Evolutionary conservation across 177 flowering plant species (phyloP).

Genomic region (Vitis hybrid): DNA sequence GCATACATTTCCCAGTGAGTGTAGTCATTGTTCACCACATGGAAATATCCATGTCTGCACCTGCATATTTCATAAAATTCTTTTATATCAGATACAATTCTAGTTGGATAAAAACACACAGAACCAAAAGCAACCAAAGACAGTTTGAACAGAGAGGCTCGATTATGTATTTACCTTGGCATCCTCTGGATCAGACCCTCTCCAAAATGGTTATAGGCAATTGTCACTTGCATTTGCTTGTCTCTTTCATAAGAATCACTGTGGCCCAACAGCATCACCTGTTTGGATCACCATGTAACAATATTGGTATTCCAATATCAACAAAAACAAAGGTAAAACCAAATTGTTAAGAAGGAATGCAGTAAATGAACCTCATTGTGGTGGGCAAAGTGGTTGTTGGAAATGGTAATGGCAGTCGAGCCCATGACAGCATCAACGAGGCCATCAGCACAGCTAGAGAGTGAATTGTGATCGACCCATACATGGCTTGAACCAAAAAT

Average conservation of each 20-base stretch:
- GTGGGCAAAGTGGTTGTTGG: constrained; percentile 58
- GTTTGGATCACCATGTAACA: background rate
- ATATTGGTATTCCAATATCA: background rate
- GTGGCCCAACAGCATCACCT: constrained; percentile 64
- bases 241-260: constrained; percentile 49
- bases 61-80: constrained; percentile 26
- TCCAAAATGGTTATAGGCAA: constrained; percentile 61
- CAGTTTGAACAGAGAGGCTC: background rate
- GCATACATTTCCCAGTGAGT: constrained; percentile 71
- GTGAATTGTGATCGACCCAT: constrained; percentile 66
- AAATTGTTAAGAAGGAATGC: background rate
- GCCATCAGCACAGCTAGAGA: constrained; percentile 59
- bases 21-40: constrained; percentile 50
- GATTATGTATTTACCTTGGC: constrained; percentile 38
- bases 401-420: constrained; percentile 51
- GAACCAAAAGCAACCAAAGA: background rate
- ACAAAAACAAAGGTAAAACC: background rate
- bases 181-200: constrained; percentile 58
- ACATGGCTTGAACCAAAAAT: constrained; percentile 56
- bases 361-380: constrained; percentile 46
- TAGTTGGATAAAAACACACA: too few species aligned
- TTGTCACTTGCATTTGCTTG: constrained; percentile 60
- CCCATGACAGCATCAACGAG: constrained; percentile 59
- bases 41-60: constrained; percentile 59
- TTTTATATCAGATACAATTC: too few species aligned